phyloP scores from a whole-genome alignment of 1,284 basidiomycete genomes.

The Schizophyllum commune region DNA sequence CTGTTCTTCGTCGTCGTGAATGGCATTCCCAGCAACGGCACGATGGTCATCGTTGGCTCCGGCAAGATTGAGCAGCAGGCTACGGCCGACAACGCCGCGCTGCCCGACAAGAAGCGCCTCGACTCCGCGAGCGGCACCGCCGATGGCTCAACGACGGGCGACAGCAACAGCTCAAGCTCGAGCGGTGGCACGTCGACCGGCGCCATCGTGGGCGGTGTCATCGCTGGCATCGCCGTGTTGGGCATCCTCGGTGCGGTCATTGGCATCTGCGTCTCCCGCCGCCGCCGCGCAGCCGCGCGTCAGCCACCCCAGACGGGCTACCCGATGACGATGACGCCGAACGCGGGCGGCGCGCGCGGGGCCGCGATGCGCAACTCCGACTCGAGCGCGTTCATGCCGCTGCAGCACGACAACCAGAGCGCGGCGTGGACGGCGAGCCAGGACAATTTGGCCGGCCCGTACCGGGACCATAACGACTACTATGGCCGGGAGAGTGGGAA shows the following conservation, averaged over 20 bases:
- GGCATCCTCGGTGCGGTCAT: conserved; percentile 40
- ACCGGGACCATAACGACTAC: conserved; percentile 9
- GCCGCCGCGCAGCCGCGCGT: conserved; percentile 30
- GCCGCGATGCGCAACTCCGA: conserved; percentile 8
- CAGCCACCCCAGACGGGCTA: conserved; percentile 16
- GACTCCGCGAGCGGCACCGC: conserved; percentile 34
- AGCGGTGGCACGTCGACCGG: conserved; percentile 27
- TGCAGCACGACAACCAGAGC: conserved; percentile 10
- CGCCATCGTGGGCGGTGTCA: conserved; percentile 40
- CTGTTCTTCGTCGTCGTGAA: conserved; percentile 75
- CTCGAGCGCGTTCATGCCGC: conserved; percentile 13
- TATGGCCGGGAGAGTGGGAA: conserved; percentile 17
- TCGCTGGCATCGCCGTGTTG: conserved; percentile 41
- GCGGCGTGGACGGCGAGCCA: conserved; percentile 27
- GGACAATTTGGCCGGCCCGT: conserved; percentile 9
- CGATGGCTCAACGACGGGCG: conserved; percentile 17
- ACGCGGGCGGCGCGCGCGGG: conserved; percentile 5
- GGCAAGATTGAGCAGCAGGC: conserved; percentile 71
- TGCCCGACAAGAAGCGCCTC: conserved; percentile 45
- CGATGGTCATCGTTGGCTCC: conserved; percentile 70
- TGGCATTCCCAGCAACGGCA: conserved; percentile 78
- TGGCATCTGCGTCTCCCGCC: conserved; percentile 38
- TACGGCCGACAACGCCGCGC: conserved; percentile 29
- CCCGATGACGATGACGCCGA: conserved; percentile 18
- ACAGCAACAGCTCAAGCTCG: conserved; percentile 11